A percentile compares a stretch with the other conserved stretches of the same genome.
Conservation (phyloP, 495 filamentous ascomycete genomes). For the Pyronema omphalodes region DNA sequence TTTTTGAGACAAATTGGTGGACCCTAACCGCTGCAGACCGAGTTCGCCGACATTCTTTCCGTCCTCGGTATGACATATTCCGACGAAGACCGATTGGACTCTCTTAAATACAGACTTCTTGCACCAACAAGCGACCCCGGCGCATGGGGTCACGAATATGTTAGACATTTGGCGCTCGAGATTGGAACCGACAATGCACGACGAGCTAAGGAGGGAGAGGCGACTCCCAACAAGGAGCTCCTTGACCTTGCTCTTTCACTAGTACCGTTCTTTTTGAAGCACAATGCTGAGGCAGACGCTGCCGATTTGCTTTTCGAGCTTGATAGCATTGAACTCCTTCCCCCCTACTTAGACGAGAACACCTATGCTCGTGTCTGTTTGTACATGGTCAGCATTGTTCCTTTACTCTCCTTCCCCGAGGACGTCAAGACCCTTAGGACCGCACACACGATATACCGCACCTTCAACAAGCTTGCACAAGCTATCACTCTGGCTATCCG, state of each 20-base stretch:
- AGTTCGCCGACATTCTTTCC: conserved; percentile 84
- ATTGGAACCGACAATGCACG: conserved; percentile 84
- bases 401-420: conserved; percentile 89
- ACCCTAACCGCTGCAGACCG: conserved; percentile 32
- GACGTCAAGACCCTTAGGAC: conserved; percentile 84
- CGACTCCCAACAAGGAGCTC: conserved; percentile 44
- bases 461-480: conserved; percentile 78
- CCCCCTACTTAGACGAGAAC: conserved; percentile 76
- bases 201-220: conserved; percentile 44
- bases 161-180: conserved; percentile 85
- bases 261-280: conserved; percentile 87
- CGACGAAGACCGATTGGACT: conserved; percentile 87
- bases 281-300: conserved; percentile 94
- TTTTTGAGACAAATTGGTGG: background rate
- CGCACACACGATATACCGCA: conserved; percentile 79
- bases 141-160: conserved; percentile 98
- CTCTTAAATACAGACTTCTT: conserved; percentile 82
- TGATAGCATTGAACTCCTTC: conserved; percentile 89
- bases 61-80: conserved; percentile 98
- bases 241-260: conserved; percentile 63
- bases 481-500: conserved; percentile 88
- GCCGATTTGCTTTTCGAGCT: conserved; percentile 93
- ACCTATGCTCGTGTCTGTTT: conserved; percentile 84
- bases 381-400: conserved; percentile 97
- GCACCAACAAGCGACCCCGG: conserved; percentile 81